Evolutionary conservation across 1,284 basidiomycete genomes (phyloP).

Genomic region (Somion occarium): DNA sequence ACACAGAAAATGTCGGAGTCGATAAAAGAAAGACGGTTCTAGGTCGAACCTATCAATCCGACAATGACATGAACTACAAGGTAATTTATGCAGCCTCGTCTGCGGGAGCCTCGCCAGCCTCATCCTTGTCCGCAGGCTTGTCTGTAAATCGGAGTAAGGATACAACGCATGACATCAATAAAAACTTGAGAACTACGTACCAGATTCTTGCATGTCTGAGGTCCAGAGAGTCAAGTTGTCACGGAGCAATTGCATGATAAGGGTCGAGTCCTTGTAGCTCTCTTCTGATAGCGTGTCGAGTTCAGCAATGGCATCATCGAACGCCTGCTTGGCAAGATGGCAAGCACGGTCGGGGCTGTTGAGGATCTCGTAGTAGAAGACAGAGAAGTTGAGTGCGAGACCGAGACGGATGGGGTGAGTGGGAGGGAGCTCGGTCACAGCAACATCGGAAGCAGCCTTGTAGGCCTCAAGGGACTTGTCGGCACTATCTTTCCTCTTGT

Average conservation of each 20-base stretch:
- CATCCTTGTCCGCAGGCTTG: conserved; percentile 70
- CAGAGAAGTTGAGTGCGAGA: conserved; percentile 99
- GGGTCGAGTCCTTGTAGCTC: conserved; percentile 98
- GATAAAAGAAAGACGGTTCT: not conserved
- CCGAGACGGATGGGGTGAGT: conserved; percentile 99
- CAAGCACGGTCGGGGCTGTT: conserved; percentile 99
- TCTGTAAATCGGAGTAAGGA: conserved; percentile 30
- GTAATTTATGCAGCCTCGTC: conserved; percentile 16
- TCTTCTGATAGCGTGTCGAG: conserved; percentile 99
- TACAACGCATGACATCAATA: not conserved
- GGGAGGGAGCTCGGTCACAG: conserved; percentile 95
- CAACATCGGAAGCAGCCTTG: conserved; percentile 99
- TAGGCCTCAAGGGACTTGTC: conserved; percentile 99
- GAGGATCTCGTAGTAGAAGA: conserved; percentile 99
- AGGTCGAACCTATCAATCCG: not conserved
- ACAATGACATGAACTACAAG: not conserved
- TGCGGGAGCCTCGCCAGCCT: conserved; percentile 33
- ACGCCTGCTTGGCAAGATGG: conserved; percentile 99
- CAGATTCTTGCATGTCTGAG: conserved; percentile 91
- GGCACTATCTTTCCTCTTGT: conserved; percentile 97
- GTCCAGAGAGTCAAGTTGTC: conserved; percentile 99
- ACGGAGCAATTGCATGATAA: conserved; percentile 99
- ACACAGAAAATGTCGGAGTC: not conserved
- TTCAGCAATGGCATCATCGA: conserved; percentile 99
- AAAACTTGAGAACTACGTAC: conserved; percentile 42